Evolutionary conservation across 2,329 filamentous ascomycete genomes (phyloP).

Genomic region (Cryphonectria carpinicola): DNA sequence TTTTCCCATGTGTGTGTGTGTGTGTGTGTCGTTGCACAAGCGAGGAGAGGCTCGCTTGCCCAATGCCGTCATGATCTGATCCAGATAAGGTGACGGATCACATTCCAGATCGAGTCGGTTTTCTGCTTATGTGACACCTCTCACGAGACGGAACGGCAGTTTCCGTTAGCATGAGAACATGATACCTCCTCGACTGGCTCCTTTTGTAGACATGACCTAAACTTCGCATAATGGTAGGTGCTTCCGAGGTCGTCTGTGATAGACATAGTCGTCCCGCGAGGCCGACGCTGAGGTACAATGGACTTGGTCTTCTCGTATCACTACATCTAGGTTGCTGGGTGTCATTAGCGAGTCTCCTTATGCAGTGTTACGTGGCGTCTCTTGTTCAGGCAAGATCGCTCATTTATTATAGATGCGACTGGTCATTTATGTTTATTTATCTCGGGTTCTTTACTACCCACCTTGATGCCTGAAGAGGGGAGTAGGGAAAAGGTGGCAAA

Average conservation of each 20-base stretch:
- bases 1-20: not conserved
- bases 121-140: not conserved
- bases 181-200: not conserved
- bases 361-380: slow-evolving; percentile 21
- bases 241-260: not conserved
- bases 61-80: not conserved
- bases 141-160: not conserved
- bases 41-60: slow-evolving; percentile 3
- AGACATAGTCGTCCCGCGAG: slow-evolving; percentile 7
- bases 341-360: slow-evolving; percentile 21
- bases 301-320: not conserved
- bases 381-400: not conserved
- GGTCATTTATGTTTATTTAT: not conserved
- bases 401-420: not conserved
- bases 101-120: not conserved
- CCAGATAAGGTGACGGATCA: not conserved
- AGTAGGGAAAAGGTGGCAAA: not conserved
- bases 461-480: not conserved
- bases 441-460: not conserved
- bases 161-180: not conserved
- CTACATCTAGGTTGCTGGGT: slow-evolving; percentile 5
- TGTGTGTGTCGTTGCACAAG: not conserved
- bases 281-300: not conserved
- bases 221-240: not conserved
- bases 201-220: not conserved